Conservation (phyloP, 2,329 filamentous ascomycete genomes). For the Colletotrichum siamense region DNA sequence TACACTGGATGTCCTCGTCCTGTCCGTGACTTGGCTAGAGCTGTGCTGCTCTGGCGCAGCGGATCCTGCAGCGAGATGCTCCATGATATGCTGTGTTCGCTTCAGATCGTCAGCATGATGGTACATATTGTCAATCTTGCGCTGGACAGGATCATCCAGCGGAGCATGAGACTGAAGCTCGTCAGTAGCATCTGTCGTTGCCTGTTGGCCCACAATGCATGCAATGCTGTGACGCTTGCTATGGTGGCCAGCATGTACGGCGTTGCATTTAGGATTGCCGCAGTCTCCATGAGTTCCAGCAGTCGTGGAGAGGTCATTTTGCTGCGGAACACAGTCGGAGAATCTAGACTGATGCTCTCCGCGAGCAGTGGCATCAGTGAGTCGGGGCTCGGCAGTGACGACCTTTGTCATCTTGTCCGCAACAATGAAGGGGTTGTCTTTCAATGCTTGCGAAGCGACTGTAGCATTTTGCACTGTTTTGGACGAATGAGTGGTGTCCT, state of each 20-base stretch:
- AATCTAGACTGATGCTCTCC: slow-evolving; percentile 24
- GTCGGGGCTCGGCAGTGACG: slow-evolving; percentile 25
- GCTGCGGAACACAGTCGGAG: slow-evolving; percentile 35
- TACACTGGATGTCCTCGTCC: too few species aligned
- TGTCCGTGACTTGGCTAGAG: neutral
- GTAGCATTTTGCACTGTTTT: slow-evolving; percentile 2
- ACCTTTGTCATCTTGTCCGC: slow-evolving; percentile 31
- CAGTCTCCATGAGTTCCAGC: slow-evolving; percentile 26
- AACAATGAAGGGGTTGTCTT: slow-evolving; percentile 37
- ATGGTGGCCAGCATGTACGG: slow-evolving; percentile 28
- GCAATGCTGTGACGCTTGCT: slow-evolving; percentile 37
- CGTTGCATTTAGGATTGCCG: slow-evolving; percentile 32
- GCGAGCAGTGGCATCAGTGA: slow-evolving; percentile 23
- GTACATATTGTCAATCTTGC: slow-evolving; percentile 34
- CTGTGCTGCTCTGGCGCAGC: neutral
- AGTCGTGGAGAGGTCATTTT: slow-evolving; percentile 18
- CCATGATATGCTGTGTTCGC: slow-evolving; percentile 36
- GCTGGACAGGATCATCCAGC: slow-evolving; percentile 18
- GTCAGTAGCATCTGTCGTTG: neutral
- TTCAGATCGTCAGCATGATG: slow-evolving; percentile 39
- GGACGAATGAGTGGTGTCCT: neutral
- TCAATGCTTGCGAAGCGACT: slow-evolving; percentile 23
- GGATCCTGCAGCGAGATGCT: slow-evolving; percentile 34
- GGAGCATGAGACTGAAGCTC: neutral
- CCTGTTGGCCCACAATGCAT: slow-evolving; percentile 27